phyloP scores from a whole-genome alignment of 495 filamentous ascomycete species.

The Aspergillus cristatus region DNA sequence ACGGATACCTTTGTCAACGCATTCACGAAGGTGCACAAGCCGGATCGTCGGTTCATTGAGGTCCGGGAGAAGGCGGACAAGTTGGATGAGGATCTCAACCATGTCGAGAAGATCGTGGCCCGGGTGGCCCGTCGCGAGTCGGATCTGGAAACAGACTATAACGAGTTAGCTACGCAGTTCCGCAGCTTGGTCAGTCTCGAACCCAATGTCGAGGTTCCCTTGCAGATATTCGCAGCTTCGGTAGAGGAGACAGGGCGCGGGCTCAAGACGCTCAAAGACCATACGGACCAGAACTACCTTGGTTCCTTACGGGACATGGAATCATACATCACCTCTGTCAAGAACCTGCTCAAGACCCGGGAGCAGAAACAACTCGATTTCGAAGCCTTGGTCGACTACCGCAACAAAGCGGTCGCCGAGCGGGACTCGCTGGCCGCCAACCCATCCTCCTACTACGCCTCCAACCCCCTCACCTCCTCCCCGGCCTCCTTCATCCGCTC shows the following conservation, averaged over 20 bases:
- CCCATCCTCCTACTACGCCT: conserved; percentile 49
- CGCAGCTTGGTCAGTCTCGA: conserved; percentile 87
- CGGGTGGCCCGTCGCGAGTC: conserved; percentile 79
- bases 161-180: conserved; percentile 85
- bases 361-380: conserved; percentile 98
- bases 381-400: conserved; percentile 91
- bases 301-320: conserved; percentile 88
- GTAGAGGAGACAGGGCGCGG: conserved; percentile 75
- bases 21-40: conserved; percentile 91
- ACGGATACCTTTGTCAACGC: conserved; percentile 96
- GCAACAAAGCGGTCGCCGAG: conserved; percentile 80
- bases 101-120: conserved; percentile 88
- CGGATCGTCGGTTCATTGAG: conserved; percentile 89
- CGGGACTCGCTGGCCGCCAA: conserved; percentile 67
- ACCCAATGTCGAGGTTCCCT: conserved; percentile 68
- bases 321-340: conserved; percentile 75
- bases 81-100: conserved; percentile 84
- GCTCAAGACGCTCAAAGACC: conserved; percentile 68
- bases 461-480: conserved; percentile 49
- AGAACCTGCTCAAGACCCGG: conserved; percentile 79
- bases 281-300: conserved; percentile 93
- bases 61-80: conserved; percentile 90
- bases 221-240: conserved; percentile 75
- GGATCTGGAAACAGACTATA: conserved; percentile 82
- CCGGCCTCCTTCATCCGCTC: conserved; percentile 85